Base-by-base conservation (phyloP, 371 early-diverging fungal species). In the Mortierella sp. region DNA sequence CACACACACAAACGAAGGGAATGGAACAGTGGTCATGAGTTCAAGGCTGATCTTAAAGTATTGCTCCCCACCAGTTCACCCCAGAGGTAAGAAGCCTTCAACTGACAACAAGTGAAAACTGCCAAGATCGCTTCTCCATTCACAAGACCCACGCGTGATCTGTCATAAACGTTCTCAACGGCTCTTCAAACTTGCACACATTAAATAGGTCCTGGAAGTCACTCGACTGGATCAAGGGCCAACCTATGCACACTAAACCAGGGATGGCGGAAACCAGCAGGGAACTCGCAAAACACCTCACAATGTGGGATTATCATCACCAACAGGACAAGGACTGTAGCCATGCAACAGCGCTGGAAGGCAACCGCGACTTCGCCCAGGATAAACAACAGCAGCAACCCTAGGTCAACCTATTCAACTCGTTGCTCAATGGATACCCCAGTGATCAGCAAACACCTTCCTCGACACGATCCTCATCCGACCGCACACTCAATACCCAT, bases 21-120 rank as follows among this genome's bases (percentile, higher is more conserved):
- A 72, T 75, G 76, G 65, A 14, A 55, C 69, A 53, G 52, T 66
- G 73, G 76, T 72, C 70, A 80, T 76, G 76, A 76, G 63, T 63
- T 80, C 76, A 65, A 80, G 73, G 70, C 26, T 69, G 52, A 69
- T 76, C 65, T 40, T 65, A n/a, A 76, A 76, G 66, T 68, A 70
- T 44, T 71, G 69, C 22, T 65, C 64, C 8, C 63, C 68, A n/a
- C 29, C 80, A 3, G 29, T 47, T 8, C 69, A 68, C 22, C 68
- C 75, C 29, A 69, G 41, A 70, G 70, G 80, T 80, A 76, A 22
- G 34, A 52, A 50, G 39, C 26, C 61, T 44, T 8, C 26, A 19
- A 19, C 19, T 31, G 31, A 61, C 61, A 29, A 9, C 14, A 34
- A 61, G 14, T 13, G 34, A 9, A 7, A n/a, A 5, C 6, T 1